Conservation (phyloP, 257 asterid genomes). For the Striga asiatica region DNA sequence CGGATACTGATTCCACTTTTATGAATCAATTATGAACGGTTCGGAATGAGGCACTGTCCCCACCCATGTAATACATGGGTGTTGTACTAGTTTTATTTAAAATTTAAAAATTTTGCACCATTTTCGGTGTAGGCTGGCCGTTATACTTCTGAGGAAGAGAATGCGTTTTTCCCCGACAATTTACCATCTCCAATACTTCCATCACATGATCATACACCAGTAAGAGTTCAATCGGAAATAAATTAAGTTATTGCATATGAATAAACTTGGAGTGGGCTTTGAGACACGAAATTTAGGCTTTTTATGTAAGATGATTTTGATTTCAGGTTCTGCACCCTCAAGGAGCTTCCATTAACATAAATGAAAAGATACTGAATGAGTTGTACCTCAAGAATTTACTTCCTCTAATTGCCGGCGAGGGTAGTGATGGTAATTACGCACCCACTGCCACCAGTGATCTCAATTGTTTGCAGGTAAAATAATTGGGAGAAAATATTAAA, state of each 20-base stretch:
- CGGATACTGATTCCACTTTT: no score
- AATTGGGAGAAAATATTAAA: no score
- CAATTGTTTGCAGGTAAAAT: conserved; percentile 60
- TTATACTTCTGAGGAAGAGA: conserved; percentile 56
- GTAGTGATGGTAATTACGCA: conserved; percentile 41
- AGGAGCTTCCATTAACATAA: conserved; percentile 54
- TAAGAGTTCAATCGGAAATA: conserved; percentile 17
- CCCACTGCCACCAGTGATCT: conserved; percentile 55
- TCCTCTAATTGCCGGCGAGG: conserved; percentile 43
- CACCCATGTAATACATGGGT: no score
- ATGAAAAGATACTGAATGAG: conserved; percentile 46
- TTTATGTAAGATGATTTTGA: neutral
- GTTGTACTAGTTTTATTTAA: neutral
- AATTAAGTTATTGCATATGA: neutral
- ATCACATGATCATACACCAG: conserved; percentile 25
- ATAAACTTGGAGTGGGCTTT: neutral
- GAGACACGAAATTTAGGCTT: neutral
- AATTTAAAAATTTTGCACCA: no score
- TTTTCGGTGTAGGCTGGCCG: conserved; percentile 84
- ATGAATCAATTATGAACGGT: no score
- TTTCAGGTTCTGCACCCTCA: conserved; percentile 55
- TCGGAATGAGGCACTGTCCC: no score
- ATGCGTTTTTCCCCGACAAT: conserved; percentile 52
- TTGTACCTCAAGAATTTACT: conserved; percentile 43
- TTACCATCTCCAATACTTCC: conserved; percentile 34